Conservation (phyloP, 768 basidiomycete genomes). For the Leccinum boreale region DNA sequence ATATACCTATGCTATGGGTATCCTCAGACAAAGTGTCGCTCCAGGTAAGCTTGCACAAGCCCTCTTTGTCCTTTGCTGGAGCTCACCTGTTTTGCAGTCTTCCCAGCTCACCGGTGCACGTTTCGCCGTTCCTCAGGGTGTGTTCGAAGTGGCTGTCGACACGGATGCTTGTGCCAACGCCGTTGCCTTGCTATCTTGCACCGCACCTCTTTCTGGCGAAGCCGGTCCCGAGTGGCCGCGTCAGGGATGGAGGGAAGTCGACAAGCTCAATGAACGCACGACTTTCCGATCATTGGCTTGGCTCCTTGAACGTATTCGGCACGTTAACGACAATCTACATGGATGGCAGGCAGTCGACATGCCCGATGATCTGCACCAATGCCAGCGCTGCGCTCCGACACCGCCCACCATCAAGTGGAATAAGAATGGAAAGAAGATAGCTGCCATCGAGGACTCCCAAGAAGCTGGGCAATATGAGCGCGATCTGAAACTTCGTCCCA, state of each 20-base stretch:
- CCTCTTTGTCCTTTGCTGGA: not conserved
- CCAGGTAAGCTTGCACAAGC: constrained; percentile 40
- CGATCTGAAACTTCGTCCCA: constrained; percentile 80
- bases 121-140: constrained; percentile 61
- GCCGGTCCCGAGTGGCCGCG: constrained; percentile 79
- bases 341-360: constrained; percentile 63
- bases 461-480: constrained; percentile 91
- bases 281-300: constrained; percentile 83
- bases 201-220: constrained; percentile 65
- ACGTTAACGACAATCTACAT: constrained; percentile 61
- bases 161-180: constrained; percentile 70
- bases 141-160: constrained; percentile 48
- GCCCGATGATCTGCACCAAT: constrained; percentile 47
- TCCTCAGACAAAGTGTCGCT: constrained; percentile 45
- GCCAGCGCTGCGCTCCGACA: constrained; percentile 79
- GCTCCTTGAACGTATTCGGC: constrained; percentile 80
- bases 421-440: constrained; percentile 51
- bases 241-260: constrained; percentile 73
- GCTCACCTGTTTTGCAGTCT: constrained; percentile 39
- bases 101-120: constrained; percentile 50
- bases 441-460: constrained; percentile 77
- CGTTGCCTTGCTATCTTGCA: constrained; percentile 74
- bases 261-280: constrained; percentile 80
- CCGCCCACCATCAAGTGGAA: constrained; percentile 77
- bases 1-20: constrained; percentile 67